A percentile compares a stretch with the other conserved stretches of the same genome.
Conservation (phyloP, 768 basidiomycete genomes). For the Boletus rex-veris region DNA sequence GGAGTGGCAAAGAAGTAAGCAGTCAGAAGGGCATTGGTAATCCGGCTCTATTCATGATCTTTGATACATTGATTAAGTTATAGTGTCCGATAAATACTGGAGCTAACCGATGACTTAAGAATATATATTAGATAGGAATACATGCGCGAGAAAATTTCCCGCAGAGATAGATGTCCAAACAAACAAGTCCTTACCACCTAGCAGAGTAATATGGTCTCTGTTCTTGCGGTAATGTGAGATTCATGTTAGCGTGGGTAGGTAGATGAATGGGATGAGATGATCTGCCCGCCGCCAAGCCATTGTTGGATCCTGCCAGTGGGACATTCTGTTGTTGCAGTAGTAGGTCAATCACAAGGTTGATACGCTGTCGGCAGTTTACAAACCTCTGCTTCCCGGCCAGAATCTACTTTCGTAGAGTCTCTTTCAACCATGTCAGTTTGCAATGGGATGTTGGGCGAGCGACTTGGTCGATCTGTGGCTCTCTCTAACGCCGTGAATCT, state of each 20-base stretch:
- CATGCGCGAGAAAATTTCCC: too few relatives aligned
- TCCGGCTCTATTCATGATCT: too few relatives aligned
- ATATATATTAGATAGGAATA: too few relatives aligned
- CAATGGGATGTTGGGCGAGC: neutral
- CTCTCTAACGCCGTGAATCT: slow-evolving; percentile 26
- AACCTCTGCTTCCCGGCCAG: slow-evolving; percentile 5
- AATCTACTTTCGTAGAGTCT: neutral
- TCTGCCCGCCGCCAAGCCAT: slow-evolving; percentile 6
- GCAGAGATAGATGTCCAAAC: too few relatives aligned
- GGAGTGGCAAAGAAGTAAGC: too few relatives aligned
- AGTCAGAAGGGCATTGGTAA: too few relatives aligned
- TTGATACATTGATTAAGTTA: too few relatives aligned
- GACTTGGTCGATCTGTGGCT: slow-evolving; percentile 7
- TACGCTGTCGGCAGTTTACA: neutral
- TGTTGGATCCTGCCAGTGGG: neutral
- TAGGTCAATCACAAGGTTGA: neutral
- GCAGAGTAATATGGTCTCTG: slow-evolving; percentile 4
- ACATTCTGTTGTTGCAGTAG: neutral
- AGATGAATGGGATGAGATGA: neutral
- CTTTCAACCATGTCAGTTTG: neutral
- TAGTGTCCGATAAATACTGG: too few relatives aligned
- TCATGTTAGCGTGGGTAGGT: too few relatives aligned
- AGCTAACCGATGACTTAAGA: too few relatives aligned
- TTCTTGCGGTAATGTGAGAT: neutral
- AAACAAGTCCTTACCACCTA: slow-evolving; percentile 4